Conservation (phyloP, 805 yeast species). For the Yarrowia sp. region DNA sequence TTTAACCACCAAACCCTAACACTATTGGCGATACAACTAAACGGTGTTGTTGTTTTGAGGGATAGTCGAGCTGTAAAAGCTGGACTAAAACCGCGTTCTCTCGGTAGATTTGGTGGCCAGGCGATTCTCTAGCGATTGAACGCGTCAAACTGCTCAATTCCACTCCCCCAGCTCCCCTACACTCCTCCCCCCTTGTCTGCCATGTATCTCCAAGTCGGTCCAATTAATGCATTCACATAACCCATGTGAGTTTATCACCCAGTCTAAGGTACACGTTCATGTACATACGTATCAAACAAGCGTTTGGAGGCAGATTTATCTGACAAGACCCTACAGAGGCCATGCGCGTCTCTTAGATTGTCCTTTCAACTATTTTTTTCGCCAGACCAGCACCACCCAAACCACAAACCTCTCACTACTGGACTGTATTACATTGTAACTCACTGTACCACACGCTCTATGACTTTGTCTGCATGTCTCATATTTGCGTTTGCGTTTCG, state of each 20-base stretch:
- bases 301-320: not conserved
- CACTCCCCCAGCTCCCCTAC: too few relatives aligned
- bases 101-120: not conserved
- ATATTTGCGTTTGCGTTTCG: constrained; percentile 24
- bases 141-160: not conserved
- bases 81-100: not conserved
- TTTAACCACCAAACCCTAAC: not conserved
- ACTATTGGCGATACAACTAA: not conserved
- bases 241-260: constrained; percentile 18
- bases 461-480: constrained; percentile 24
- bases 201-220: not conserved
- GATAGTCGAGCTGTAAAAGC: not conserved
- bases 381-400: too few relatives aligned
- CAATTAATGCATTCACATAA: constrained; percentile 14
- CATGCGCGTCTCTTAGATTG: too few relatives aligned
- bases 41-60: not conserved
- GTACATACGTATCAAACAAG: not conserved
- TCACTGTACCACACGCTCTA: too few relatives aligned
- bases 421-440: too few relatives aligned
- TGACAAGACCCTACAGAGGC: too few relatives aligned
- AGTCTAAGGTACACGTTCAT: not conserved
- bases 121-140: too few relatives aligned
- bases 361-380: too few relatives aligned
- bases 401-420: too few relatives aligned
- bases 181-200: not conserved